Percentiles rank a stretch among this genome's conserved stretches.
phyloP scores from a whole-genome alignment of 495 filamentous ascomycete species.

The Polyplosphaeria fusca region DNA sequence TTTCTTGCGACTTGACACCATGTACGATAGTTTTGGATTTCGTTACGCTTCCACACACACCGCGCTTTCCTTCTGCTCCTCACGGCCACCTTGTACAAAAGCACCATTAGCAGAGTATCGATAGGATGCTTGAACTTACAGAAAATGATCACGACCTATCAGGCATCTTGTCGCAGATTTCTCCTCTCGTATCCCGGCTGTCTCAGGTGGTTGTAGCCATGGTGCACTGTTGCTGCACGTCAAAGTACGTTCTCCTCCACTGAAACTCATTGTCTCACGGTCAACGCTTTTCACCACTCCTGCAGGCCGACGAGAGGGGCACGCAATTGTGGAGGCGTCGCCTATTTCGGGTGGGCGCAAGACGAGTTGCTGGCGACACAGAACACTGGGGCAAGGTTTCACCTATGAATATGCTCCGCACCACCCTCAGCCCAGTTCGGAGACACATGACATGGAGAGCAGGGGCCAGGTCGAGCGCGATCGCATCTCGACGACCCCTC shows the following conservation, averaged over 20 bases:
- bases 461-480: too few relatives aligned
- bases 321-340: neutral
- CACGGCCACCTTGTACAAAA: constrained; percentile 31
- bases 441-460: constrained; percentile 10
- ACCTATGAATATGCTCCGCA: constrained; percentile 11
- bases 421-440: constrained; percentile 5
- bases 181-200: constrained; percentile 1
- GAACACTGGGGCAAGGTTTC: constrained; percentile 19
- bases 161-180: constrained; percentile 2
- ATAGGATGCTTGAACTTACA: too few relatives aligned
- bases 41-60: too few relatives aligned
- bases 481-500: constrained; percentile 14
- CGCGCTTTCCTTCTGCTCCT: constrained; percentile 3
- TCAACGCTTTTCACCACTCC: constrained; percentile 11
- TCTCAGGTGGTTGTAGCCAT: constrained; percentile 7
- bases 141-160: constrained; percentile 1
- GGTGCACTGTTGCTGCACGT: constrained; percentile 27
- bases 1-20: constrained; percentile 4
- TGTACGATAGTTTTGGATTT: constrained; percentile 30
- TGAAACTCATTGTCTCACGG: constrained; percentile 20
- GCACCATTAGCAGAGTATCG: constrained; percentile 22
- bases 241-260: constrained; percentile 15
- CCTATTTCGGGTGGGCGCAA: constrained; percentile 14
- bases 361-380: constrained; percentile 12
- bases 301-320: constrained; percentile 15